Percentiles rank a stretch among this genome's conserved stretches.
phyloP scores from a whole-genome alignment of 2,329 filamentous ascomycete genomes.

The Alternaria burnsii region DNA sequence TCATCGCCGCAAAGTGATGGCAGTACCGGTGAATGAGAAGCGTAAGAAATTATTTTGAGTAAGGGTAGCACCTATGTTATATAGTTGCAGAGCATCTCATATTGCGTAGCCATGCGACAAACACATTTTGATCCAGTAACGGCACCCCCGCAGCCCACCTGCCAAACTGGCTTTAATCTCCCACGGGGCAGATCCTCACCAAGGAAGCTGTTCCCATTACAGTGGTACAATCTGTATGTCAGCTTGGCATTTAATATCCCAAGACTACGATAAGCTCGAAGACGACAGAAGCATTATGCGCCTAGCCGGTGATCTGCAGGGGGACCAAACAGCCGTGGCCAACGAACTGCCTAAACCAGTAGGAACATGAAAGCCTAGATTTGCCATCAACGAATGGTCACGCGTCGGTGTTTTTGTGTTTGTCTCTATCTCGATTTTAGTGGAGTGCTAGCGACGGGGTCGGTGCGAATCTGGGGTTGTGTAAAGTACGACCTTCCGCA shows the following conservation, averaged over 20 bases:
- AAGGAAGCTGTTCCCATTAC: constrained; percentile 31
- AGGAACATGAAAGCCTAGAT: constrained; percentile 10
- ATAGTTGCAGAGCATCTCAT: background rate
- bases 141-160: constrained; percentile 27
- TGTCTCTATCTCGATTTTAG: background rate
- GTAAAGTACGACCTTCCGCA: constrained; percentile 12
- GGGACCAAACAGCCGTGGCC: constrained; percentile 10
- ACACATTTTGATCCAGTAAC: constrained; percentile 1
- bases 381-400: constrained; percentile 9
- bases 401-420: constrained; percentile 2
- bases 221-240: constrained; percentile 20
- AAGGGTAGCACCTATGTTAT: background rate
- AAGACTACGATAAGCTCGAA: constrained; percentile 25
- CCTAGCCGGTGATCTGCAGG: constrained; percentile 24
- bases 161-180: constrained; percentile 36
- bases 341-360: constrained; percentile 24
- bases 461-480: constrained; percentile 3
- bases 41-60: constrained; percentile 4
- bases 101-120: constrained; percentile 2
- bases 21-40: constrained; percentile 7
- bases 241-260: constrained; percentile 36
- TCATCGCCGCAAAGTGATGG: constrained; percentile 34
- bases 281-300: constrained; percentile 15
- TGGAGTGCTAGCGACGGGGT: background rate
- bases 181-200: constrained; percentile 32